A percentile compares a stretch with the other conserved stretches of the same genome.
Evolutionary conservation across 2,329 filamentous ascomycete species (phyloP).

Genomic region (Stemphylium lycopersici): DNA sequence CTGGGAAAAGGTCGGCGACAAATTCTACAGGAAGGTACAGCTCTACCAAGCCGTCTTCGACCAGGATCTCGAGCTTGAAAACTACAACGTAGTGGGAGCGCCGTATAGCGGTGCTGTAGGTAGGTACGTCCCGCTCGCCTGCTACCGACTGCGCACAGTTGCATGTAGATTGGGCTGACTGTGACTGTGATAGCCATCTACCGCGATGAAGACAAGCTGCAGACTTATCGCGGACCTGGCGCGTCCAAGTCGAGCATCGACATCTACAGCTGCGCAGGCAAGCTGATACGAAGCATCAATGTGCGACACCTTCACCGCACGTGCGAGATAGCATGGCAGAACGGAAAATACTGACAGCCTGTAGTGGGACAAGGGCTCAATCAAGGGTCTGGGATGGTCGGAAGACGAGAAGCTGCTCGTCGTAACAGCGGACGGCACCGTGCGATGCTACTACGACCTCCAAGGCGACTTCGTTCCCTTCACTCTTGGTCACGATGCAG

Average conservation of each 20-base stretch:
- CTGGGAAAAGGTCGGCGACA: slow-evolving; percentile 92
- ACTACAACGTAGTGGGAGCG: slow-evolving; percentile 88
- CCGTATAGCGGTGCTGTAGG: slow-evolving; percentile 93
- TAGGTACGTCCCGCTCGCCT: slow-evolving; percentile 52
- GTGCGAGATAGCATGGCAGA: background rate
- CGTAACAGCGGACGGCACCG: slow-evolving; percentile 85
- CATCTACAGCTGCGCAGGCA: slow-evolving; percentile 91
- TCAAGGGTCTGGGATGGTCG: slow-evolving; percentile 93
- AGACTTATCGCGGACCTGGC: slow-evolving; percentile 75
- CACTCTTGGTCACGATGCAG: slow-evolving; percentile 83
- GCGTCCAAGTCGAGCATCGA: slow-evolving; percentile 84
- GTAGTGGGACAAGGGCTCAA: slow-evolving; percentile 85
- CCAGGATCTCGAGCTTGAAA: slow-evolving; percentile 90
- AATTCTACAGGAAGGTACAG: slow-evolving; percentile 93
- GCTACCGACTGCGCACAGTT: slow-evolving; percentile 3
- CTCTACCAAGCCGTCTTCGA: slow-evolving; percentile 94
- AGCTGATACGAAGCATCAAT: slow-evolving; percentile 79
- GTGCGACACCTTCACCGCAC: slow-evolving; percentile 44
- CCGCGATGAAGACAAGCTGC: slow-evolving; percentile 84
- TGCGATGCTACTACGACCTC: slow-evolving; percentile 88
- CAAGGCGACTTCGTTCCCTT: slow-evolving; percentile 96
- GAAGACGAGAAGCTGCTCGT: slow-evolving; percentile 92
- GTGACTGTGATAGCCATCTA: slow-evolving; percentile 71
- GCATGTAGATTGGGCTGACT: slow-evolving; percentile 32
- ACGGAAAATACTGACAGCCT: slow-evolving; percentile 20